Conservation (phyloP, 257 asterid species). For the Solanum stenotomum region DNA sequence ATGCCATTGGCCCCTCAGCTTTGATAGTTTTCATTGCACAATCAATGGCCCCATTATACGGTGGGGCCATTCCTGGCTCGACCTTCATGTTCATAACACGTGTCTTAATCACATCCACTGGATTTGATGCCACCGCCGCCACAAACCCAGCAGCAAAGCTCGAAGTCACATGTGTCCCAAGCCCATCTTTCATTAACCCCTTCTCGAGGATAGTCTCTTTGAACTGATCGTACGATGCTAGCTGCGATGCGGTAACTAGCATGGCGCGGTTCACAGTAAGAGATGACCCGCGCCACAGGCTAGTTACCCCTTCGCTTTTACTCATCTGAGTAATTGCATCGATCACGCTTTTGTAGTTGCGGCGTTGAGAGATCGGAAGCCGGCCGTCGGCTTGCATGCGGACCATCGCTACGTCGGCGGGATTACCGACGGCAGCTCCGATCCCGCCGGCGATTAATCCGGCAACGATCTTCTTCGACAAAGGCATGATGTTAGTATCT, state of each 20-base stretch:
- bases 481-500: conserved; percentile 35
- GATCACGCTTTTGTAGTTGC: conserved; percentile 76
- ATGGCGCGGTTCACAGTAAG: conserved; percentile 90
- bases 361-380: conserved; percentile 60
- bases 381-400: conserved; percentile 98
- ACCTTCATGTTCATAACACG: conserved; percentile 93
- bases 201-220: conserved; percentile 50
- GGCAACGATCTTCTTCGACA: conserved; percentile 49
- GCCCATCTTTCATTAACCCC: conserved; percentile 60
- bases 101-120: conserved; percentile 86
- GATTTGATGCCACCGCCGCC: conserved; percentile 83
- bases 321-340: conserved; percentile 80
- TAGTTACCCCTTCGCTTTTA: conserved; percentile 53
- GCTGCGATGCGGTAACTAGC: conserved; percentile 83
- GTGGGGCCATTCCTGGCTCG: conserved; percentile 54
- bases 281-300: conserved; percentile 94
- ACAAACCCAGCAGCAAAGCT: conserved; percentile 94
- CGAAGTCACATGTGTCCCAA: conserved; percentile 79
- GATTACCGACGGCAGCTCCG: conserved; percentile 91
- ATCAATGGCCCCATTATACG: conserved; percentile 70
- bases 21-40: conserved; percentile 74
- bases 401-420: conserved; percentile 92
- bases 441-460: conserved; percentile 79
- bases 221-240: conserved; percentile 79
- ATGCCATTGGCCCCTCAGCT: conserved; percentile 84